Percentiles rank a stretch among this genome's conserved stretches.
These are phyloP conservation scores for Podila minutissima DNA, from an alignment of 192 early-diverging fungal genomes.

Conservation along the genomic window DNA sequence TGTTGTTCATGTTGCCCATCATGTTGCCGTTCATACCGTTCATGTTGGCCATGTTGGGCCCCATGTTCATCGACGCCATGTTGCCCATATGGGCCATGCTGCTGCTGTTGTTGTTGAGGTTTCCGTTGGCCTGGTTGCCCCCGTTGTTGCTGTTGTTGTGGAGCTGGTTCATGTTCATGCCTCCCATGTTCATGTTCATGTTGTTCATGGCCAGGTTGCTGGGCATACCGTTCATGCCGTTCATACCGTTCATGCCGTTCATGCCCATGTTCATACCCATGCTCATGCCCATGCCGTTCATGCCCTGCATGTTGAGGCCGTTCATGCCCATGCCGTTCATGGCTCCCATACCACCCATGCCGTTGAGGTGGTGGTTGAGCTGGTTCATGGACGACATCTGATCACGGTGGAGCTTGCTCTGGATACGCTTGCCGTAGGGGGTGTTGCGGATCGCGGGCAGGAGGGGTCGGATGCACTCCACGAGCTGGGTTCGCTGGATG, in stretches of 20 bases:
- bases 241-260: constrained; percentile 21
- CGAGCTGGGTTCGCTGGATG: constrained; percentile 72
- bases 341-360: constrained; percentile 25
- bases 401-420: constrained; percentile 78
- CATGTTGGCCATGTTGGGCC: not conserved
- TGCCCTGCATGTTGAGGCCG: constrained; percentile 41
- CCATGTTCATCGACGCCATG: not conserved
- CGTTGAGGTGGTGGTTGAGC: constrained; percentile 31
- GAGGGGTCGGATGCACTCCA: constrained; percentile 84
- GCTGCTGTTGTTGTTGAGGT: not conserved
- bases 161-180: constrained; percentile 13
- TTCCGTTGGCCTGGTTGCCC: not conserved
- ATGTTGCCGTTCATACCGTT: constrained; percentile 23
- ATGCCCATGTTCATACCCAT: constrained; percentile 7
- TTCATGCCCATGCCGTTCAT: constrained; percentile 14
- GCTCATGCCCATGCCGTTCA: constrained; percentile 16
- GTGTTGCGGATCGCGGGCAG: constrained; percentile 86
- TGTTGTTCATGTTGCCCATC: constrained; percentile 2
- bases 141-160: constrained; percentile 13
- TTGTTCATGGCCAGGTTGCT: constrained; percentile 24
- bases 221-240: constrained; percentile 11
- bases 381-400: constrained; percentile 51
- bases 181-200: constrained; percentile 17
- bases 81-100: constrained; percentile 25
- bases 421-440: constrained; percentile 90